Percentiles rank a stretch among this genome's conserved stretches.
These are phyloP conservation scores for Oehlia diaphana DNA, from an alignment of 192 early-diverging fungal genomes.

Conservation along the genomic window DNA sequence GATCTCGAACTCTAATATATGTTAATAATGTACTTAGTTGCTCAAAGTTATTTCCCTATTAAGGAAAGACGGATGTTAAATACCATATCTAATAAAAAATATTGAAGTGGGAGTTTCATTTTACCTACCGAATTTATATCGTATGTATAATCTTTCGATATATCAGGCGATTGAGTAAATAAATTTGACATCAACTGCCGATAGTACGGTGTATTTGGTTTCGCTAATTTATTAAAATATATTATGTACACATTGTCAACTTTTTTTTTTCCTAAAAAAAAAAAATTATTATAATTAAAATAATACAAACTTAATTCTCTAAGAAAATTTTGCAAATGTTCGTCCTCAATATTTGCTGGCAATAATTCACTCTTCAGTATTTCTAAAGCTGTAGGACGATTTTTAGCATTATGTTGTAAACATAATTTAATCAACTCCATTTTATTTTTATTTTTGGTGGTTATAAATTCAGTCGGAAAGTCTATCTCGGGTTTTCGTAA, in stretches of 20 bases:
- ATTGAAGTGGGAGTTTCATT: neutral
- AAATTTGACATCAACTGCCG: slow-evolving; percentile 75
- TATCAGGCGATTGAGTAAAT: slow-evolving; percentile 74
- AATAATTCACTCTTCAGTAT: slow-evolving; percentile 77
- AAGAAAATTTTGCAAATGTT: slow-evolving; percentile 88
- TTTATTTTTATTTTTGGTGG: slow-evolving; percentile 64
- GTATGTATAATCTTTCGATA: slow-evolving; percentile 88
- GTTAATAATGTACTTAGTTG: slow-evolving; percentile 64
- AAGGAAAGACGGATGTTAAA: neutral
- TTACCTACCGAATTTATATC: slow-evolving; percentile 64
- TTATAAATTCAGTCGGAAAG: slow-evolving; percentile 74
- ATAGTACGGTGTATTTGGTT: slow-evolving; percentile 87
- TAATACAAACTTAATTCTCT: slow-evolving; percentile 63
- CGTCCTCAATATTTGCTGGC: slow-evolving; percentile 85
- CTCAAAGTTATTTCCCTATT: slow-evolving; percentile 49
- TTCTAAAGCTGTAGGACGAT: slow-evolving; percentile 79
- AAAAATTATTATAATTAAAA: too few species aligned
- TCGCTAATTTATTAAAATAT: slow-evolving; percentile 46
- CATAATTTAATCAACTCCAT: slow-evolving; percentile 69
- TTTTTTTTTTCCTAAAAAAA: too few species aligned
- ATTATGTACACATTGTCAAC: too few species aligned
- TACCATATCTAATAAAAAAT: neutral
- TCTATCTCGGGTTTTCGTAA: slow-evolving; percentile 64
- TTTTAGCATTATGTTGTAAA: slow-evolving; percentile 72
- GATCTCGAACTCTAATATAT: slow-evolving; percentile 66